A percentile compares a stretch with the other conserved stretches of the same genome.
These are phyloP conservation scores for Leishmania arabica DNA, from an alignment of 208 protist species.

Conservation along the genomic window DNA sequence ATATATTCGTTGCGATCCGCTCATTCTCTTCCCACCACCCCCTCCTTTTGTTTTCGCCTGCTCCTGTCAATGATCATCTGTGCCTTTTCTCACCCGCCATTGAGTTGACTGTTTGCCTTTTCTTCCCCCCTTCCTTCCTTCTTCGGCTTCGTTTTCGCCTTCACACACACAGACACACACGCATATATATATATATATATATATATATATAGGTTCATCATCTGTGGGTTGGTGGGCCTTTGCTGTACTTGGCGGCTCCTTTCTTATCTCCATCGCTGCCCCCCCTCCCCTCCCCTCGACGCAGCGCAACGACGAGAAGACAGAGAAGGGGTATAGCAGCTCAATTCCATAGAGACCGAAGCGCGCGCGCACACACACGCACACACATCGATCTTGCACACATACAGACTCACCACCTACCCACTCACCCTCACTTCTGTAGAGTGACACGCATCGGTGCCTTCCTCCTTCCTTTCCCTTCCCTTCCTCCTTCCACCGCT, in stretches of 20 bases:
- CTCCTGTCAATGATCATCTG: neutral
- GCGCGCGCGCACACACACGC: neutral
- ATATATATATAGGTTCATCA: neutral
- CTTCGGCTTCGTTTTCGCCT: neutral
- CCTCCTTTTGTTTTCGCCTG: neutral
- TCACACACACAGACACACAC: neutral
- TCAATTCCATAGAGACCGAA: neutral
- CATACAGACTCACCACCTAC: neutral
- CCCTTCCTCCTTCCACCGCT: no score
- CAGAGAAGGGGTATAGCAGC: neutral
- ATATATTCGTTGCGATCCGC: neutral
- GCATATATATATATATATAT: slow-evolving; percentile 1
- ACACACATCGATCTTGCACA: neutral
- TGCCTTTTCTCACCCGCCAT: neutral
- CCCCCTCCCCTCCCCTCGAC: neutral
- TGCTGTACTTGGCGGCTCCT: neutral
- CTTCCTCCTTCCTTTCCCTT: no score
- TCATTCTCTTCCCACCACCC: neutral
- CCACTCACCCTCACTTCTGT: no score
- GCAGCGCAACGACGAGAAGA: neutral
- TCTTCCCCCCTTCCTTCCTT: neutral
- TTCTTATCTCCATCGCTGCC: neutral
- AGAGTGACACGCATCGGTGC: no score
- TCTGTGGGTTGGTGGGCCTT: no score
- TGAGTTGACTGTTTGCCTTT: neutral